Base-by-base conservation (phyloP, 352 stramenopile genomes). In the Globisporangium cederbergense region DNA sequence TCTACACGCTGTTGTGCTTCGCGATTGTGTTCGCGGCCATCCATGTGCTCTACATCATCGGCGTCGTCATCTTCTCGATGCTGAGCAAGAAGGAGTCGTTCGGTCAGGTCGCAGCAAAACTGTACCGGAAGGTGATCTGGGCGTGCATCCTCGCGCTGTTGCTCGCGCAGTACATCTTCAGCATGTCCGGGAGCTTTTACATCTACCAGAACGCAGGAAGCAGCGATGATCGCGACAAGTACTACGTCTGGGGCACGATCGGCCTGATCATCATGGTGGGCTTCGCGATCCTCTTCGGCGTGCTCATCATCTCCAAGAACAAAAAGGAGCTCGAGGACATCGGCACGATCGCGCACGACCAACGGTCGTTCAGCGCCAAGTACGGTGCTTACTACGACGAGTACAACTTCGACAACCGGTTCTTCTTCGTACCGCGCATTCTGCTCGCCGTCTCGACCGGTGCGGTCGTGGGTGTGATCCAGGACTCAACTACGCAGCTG, bases 381-480 rank as follows among this genome's bases (percentile, higher is more conserved):
- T 96, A 95, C 74, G 83, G 88, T 56, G 77, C 81, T 18, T 93
- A 93, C 75, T 96, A 95, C 57, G 86, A 94, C 60, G 86, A 95
- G 78, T 95, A 93, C 79, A 95, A 93, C 71, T 92, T 91, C 38
- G 81, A 93, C 65, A 95, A 96, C 65, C 86, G 88, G 18, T 95
- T 89, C 67, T 96, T 96, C 68, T 96, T 96, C 63, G 75, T 95
- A 25, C 82, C 81, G 6, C 77, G 86, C 0, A 93, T 92, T 61
- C 47, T 92, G 42, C 67, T 95, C 20, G 81, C 88, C 2, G 70
- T 95, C 0, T 53, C 66, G n/a, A 93, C 85, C 0, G 88, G 88
- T 42, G 76, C 77, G 18, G 70, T 95, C 18, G 84, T 96, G 22
- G 88, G 88, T 8, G 68, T 89, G 45, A 70, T 96, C 38, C 75